Percentiles rank a stretch among this genome's conserved stretches.
These are phyloP conservation scores for Suillus subluteus DNA, from an alignment of 768 basidiomycete genomes.

Conservation along the genomic window DNA sequence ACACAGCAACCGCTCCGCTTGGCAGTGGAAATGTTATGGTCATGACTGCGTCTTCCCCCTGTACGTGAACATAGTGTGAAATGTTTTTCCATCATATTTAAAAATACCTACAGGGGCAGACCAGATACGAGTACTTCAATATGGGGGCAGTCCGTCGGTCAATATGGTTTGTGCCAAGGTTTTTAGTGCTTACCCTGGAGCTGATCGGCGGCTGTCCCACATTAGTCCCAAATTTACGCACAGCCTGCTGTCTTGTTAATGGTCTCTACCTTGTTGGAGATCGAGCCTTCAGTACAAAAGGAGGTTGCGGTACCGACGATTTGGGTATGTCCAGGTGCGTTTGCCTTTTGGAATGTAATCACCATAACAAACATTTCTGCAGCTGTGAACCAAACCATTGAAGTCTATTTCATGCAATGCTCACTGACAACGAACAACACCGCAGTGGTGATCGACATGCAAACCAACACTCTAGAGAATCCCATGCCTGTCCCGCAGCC, in stretches of 20 bases:
- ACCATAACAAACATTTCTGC: neutral
- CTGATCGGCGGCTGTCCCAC: no score
- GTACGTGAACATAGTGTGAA: neutral
- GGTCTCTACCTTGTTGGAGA: neutral
- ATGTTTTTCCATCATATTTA: neutral
- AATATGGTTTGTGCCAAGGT: no score
- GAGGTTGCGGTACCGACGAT: neutral
- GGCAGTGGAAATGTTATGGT: no score
- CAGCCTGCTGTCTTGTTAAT: neutral
- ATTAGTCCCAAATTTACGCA: no score
- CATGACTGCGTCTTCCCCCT: neutral
- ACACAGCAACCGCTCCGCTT: no score
- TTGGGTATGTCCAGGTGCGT: neutral
- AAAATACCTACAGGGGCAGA: neutral
- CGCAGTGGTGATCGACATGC: neutral
- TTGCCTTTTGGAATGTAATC: no score
- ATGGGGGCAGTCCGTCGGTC: no score
- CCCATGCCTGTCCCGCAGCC: neutral
- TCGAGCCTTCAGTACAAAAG: neutral
- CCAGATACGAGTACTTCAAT: neutral
- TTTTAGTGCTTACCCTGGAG: no score
- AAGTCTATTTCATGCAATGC: conserved; percentile 1
- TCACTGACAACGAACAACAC: neutral
- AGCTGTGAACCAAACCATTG: neutral
- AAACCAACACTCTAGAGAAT: neutral